Evolutionary conservation across 305 asterid genomes (phyloP).

Genomic region (Fraxinus sp.): DNA sequence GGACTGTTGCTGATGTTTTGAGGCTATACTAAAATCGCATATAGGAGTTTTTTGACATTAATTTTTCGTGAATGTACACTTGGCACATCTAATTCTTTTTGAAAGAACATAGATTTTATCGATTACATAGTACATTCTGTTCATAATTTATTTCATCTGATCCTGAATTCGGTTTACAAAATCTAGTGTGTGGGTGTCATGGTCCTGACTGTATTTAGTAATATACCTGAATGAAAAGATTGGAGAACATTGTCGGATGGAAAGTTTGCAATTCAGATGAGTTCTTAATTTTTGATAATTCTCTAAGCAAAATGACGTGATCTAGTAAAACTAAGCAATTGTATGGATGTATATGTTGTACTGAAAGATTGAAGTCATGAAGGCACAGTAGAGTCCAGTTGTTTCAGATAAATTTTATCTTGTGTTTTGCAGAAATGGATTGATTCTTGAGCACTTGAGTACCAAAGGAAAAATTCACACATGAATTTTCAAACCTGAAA

Average conservation of each 20-base stretch:
- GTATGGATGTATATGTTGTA: background rate
- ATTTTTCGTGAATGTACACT: background rate
- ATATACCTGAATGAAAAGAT: background rate
- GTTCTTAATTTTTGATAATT: background rate
- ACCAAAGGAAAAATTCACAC: background rate
- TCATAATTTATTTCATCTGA: background rate
- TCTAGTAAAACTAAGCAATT: background rate
- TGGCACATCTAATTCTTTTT: background rate
- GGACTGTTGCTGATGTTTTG: conserved; percentile 2
- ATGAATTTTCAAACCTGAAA: background rate
- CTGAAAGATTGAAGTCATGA: background rate
- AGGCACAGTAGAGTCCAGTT: background rate
- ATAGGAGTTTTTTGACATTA: background rate
- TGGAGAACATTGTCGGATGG: conserved; percentile 7
- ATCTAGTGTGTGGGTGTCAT: background rate
- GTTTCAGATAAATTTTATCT: background rate
- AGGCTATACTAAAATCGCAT: background rate
- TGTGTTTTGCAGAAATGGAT: background rate
- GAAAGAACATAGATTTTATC: background rate
- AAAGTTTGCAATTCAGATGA: background rate
- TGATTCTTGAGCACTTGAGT: background rate
- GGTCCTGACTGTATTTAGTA: background rate
- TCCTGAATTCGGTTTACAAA: background rate
- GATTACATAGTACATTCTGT: background rate
- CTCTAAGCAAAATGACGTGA: background rate